Conservation (phyloP, 495 filamentous ascomycete genomes). For the Trypethelium eluteriae region DNA sequence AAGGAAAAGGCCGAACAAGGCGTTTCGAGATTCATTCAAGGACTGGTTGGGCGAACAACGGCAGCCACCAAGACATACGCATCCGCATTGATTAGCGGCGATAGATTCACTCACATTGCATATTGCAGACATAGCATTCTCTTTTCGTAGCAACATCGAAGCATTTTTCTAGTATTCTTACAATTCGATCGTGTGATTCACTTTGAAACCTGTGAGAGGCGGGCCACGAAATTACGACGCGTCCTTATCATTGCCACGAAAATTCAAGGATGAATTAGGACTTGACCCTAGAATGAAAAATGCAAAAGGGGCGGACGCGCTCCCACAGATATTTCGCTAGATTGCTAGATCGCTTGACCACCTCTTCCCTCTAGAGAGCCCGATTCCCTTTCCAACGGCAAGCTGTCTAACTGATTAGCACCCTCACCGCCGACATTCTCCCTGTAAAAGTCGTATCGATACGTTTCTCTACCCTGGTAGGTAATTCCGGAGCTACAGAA, state of each 20-base stretch:
- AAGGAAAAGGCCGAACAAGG: background rate
- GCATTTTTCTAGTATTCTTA: background rate
- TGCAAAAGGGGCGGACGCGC: no score
- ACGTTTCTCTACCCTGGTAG: slow-evolving; percentile 14
- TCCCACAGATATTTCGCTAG: no score
- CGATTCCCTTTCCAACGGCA: no score
- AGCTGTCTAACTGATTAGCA: no score
- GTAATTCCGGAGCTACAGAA: slow-evolving; percentile 33
- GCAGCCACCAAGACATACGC: background rate
- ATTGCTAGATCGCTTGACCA: no score
- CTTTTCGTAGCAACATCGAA: slow-evolving; percentile 1
- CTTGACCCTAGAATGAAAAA: no score
- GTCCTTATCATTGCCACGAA: no score
- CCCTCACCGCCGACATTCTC: background rate
- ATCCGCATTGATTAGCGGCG: background rate
- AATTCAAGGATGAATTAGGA: no score
- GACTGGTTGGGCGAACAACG: background rate
- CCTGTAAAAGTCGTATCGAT: background rate
- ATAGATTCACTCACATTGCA: background rate
- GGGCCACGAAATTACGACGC: no score
- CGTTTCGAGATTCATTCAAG: background rate
- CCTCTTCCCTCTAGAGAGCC: no score
- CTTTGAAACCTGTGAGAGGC: background rate
- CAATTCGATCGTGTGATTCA: background rate
- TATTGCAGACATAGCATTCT: background rate